Percentiles rank a stretch among this genome's conserved stretches.
Evolutionary conservation across 1,139 yeast species (phyloP).

Genomic region (Chernovozyma sophiae-reginae): DNA sequence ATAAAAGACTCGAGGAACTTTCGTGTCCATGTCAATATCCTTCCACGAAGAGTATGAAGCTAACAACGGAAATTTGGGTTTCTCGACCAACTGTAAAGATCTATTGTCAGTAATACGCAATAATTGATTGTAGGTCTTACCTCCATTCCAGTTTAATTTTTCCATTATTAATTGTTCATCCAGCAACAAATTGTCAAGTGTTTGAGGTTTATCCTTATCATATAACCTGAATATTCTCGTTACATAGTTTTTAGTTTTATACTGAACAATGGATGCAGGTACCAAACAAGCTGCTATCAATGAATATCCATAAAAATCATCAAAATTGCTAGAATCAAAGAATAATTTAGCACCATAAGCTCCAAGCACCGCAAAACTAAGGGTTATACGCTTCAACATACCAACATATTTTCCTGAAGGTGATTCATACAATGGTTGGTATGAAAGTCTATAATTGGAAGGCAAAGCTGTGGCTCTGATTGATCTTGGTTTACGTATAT

Average conservation of each 20-base stretch:
- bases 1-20: conserved; percentile 42
- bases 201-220: conserved; percentile 59
- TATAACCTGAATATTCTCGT: conserved; percentile 69
- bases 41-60: conserved; percentile 64
- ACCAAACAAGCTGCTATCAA: conserved; percentile 35
- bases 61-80: conserved; percentile 21
- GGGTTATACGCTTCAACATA: conserved; percentile 48
- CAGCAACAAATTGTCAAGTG: conserved; percentile 52
- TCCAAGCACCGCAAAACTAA: conserved; percentile 55
- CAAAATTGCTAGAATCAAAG: conserved; percentile 53
- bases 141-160: conserved; percentile 63
- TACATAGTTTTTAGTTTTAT: conserved; percentile 63
- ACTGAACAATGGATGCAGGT: conserved; percentile 52
- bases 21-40: conserved; percentile 34
- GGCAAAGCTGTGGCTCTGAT: conserved; percentile 30
- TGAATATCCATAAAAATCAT: conserved; percentile 48
- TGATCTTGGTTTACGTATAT: conserved; percentile 22
- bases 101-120: conserved; percentile 44
- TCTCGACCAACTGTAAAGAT: conserved; percentile 35
- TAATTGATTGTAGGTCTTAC: conserved; percentile 59
- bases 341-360: conserved; percentile 52
- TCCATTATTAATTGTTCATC: conserved; percentile 70
- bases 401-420: conserved; percentile 56
- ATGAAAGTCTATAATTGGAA: conserved; percentile 45
- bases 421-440: conserved; percentile 52